Conservation (phyloP, 345 rosid genomes). For the Gossypium sturtianum region DNA sequence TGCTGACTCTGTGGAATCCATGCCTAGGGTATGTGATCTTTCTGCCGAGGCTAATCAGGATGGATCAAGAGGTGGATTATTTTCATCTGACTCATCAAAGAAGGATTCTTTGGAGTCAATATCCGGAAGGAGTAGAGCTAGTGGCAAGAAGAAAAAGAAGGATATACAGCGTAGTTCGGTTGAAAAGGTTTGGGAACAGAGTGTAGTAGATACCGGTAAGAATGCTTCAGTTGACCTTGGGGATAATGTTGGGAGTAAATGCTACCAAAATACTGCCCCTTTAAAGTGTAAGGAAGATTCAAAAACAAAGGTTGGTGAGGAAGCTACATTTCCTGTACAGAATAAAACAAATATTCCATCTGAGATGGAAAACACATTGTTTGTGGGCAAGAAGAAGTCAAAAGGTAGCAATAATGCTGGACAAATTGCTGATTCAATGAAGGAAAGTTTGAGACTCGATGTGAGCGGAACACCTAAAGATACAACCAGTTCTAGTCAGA, state of each 20-base stretch:
- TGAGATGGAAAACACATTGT: conserved; percentile 26
- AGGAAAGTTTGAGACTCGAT: conserved; percentile 27
- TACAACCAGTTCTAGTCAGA: conserved; percentile 19
- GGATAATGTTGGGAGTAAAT: conserved; percentile 14
- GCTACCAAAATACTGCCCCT: conserved; percentile 16
- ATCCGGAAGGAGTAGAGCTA: conserved; percentile 16
- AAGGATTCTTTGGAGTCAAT: conserved; percentile 28
- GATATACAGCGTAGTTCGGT: conserved; percentile 18
- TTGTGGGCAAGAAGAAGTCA: conserved; percentile 34
- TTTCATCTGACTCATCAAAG: conserved; percentile 11
- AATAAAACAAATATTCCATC: conserved; percentile 15
- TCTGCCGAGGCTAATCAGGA: conserved; percentile 16
- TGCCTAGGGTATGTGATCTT: conserved; percentile 21
- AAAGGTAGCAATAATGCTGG: conserved; percentile 24
- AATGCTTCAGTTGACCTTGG: conserved; percentile 10
- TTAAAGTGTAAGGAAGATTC: conserved; percentile 21
- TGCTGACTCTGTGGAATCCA: conserved; percentile 17
- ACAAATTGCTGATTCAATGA: conserved; percentile 12
- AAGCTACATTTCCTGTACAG: conserved; percentile 13
- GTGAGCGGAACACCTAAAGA: conserved; percentile 22
- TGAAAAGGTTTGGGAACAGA: conserved; percentile 20
- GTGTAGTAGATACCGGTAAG: background rate
- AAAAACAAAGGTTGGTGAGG: conserved; percentile 20
- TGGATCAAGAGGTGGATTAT: conserved; percentile 17
- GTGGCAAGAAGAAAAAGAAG: conserved; percentile 24